These are phyloP conservation scores for Diplotaxis tenuifolia DNA, from an alignment of 345 rosid genomes.

Conservation along the genomic window DNA sequence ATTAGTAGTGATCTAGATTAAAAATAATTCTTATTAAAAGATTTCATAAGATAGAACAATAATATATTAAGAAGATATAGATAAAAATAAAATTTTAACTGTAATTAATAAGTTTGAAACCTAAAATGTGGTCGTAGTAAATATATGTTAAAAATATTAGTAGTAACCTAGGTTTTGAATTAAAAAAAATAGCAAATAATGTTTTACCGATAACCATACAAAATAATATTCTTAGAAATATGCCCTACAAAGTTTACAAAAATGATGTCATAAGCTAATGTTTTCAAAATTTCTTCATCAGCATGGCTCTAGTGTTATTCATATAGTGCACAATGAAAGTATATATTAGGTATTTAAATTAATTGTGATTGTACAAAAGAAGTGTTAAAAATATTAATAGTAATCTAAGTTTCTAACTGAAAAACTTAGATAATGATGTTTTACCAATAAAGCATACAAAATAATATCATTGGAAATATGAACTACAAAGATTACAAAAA, in stretches of 20 bases:
- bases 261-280: not conserved
- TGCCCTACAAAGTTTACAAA: not conserved
- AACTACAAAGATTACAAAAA: not conserved
- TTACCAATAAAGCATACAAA: not conserved
- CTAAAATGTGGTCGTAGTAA: not conserved
- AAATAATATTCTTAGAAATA: not conserved
- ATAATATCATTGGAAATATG: not conserved
- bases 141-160: not conserved
- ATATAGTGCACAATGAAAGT: too few species aligned
- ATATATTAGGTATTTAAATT: too few species aligned
- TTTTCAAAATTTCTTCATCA: not conserved
- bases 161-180: not conserved
- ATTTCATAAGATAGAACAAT: not conserved
- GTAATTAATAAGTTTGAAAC: not conserved
- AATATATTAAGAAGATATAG: not conserved
- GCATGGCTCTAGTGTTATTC: not conserved
- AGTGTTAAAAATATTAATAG: not conserved
- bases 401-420: not conserved
- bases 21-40: not conserved
- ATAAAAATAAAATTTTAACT: not conserved
- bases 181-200: not conserved
- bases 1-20: not conserved
- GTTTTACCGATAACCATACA: not conserved
- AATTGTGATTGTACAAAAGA: not conserved
- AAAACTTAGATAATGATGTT: not conserved